phyloP scores from a whole-genome alignment of 805 yeast genomes.

The Nakazawaea pomicola region DNA sequence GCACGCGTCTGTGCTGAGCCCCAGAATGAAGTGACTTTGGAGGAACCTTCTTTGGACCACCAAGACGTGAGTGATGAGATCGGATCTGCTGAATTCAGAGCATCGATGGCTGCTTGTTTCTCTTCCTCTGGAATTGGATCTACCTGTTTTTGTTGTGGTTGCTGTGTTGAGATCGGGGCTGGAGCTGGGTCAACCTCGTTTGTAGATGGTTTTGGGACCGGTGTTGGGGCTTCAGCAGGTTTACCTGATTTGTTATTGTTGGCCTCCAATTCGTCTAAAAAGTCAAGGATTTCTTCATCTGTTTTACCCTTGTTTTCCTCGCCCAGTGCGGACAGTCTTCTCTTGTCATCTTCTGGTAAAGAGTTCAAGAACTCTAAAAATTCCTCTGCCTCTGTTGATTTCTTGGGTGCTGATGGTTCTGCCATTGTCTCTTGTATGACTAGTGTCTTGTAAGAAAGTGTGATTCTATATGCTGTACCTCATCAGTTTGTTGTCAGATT shows the following conservation, averaged over 20 bases:
- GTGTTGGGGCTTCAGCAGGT: slow-evolving; percentile 7
- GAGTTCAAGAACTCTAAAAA: slow-evolving; percentile 78
- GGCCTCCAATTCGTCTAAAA: slow-evolving; percentile 66
- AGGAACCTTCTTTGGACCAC: slow-evolving; percentile 71
- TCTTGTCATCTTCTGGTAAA: slow-evolving; percentile 54
- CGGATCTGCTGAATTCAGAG: slow-evolving; percentile 57
- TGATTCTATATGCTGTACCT: too few relatives aligned
- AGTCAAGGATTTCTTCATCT: slow-evolving; percentile 50
- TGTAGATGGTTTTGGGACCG: too few relatives aligned
- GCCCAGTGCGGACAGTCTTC: slow-evolving; percentile 19
- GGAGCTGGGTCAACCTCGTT: too few relatives aligned
- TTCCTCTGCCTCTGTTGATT: slow-evolving; percentile 57
- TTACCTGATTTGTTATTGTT: slow-evolving; percentile 46
- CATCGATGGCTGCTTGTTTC: too few relatives aligned
- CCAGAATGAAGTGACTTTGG: slow-evolving; percentile 63
- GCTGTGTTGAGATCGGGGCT: too few relatives aligned
- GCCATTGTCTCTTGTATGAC: too few relatives aligned
- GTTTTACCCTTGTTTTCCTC: slow-evolving; percentile 30
- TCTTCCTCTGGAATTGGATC: too few relatives aligned
- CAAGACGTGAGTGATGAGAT: slow-evolving; percentile 62
- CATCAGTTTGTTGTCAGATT: too few relatives aligned
- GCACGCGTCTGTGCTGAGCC: slow-evolving; percentile 53
- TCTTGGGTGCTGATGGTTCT: slow-evolving; percentile 16
- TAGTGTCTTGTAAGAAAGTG: too few relatives aligned
- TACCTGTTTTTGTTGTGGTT: too few relatives aligned